phyloP scores from a whole-genome alignment of 495 filamentous ascomycete species.

The Immersiella caudata region DNA sequence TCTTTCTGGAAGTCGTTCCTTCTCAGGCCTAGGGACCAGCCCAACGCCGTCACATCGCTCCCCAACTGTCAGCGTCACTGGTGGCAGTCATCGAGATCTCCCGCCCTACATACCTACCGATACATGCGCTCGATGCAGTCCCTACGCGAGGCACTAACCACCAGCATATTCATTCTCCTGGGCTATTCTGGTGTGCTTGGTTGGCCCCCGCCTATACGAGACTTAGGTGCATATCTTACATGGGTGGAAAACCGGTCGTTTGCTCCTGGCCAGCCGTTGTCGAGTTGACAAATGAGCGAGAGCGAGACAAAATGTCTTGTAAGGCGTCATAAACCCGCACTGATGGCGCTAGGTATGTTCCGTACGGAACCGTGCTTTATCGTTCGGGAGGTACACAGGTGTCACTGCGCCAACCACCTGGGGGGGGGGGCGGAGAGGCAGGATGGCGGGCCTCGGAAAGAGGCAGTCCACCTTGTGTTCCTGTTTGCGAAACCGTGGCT shows the following conservation, averaged over 20 bases:
- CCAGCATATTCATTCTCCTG: background rate
- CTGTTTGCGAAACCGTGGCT: background rate
- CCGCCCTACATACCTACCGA: background rate
- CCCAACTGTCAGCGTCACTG: background rate
- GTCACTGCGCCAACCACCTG: background rate
- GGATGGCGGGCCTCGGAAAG: background rate
- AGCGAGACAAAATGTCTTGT: background rate
- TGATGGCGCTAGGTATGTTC: background rate
- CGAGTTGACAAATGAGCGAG: background rate
- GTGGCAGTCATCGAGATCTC: background rate
- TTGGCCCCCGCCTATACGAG: background rate
- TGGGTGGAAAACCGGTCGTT: background rate
- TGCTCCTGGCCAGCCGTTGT: background rate
- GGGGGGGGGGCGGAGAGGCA: background rate
- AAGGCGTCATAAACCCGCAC: background rate
- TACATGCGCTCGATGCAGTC: background rate
- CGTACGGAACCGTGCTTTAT: background rate
- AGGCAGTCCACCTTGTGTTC: background rate
- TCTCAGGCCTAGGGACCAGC: background rate
- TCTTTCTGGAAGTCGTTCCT: background rate
- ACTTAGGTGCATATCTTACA: background rate
- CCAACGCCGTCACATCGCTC: background rate
- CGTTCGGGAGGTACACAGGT: background rate
- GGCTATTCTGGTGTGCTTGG: background rate
- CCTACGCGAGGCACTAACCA: no score